Conservation (phyloP, 2,329 filamentous ascomycete species). For the Colletotrichum sp. region DNA sequence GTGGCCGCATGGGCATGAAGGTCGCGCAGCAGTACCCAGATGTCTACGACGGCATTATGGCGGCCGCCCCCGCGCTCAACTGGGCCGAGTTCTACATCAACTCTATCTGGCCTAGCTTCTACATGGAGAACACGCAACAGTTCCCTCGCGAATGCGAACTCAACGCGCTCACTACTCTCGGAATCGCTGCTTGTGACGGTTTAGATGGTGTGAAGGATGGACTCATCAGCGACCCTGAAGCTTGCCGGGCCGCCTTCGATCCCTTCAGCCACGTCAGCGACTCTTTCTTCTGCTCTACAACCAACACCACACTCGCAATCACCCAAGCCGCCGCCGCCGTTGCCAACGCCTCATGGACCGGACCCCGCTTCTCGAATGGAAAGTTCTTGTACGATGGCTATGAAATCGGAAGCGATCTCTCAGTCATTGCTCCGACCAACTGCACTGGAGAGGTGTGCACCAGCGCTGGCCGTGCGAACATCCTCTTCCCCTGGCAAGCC, state of each 20-base stretch:
- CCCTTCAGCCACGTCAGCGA: constrained; percentile 12
- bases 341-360: not conserved
- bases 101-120: not conserved
- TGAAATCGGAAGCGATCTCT: not conserved
- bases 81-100: not conserved
- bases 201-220: constrained; percentile 4
- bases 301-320: not conserved
- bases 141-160: constrained; percentile 25
- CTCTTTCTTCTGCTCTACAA: constrained; percentile 19
- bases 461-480: not conserved
- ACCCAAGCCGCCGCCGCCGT: not conserved
- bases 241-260: constrained; percentile 24
- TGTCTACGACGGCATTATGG: constrained; percentile 50
- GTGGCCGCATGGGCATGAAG: constrained; percentile 54
- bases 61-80: constrained; percentile 15
- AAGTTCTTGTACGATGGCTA: not conserved
- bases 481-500: not conserved
- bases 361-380: not conserved
- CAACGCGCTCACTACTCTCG: constrained; percentile 27
- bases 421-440: not conserved
- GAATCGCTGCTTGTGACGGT: not conserved
- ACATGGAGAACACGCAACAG: not conserved
- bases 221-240: not conserved
- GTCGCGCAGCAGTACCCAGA: constrained; percentile 50
- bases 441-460: not conserved